Evolutionary conservation across 1,284 basidiomycete species (phyloP), one percentile per base, ranked within the genome.

Genomic region (Ceratobasidium sp.): DNA sequence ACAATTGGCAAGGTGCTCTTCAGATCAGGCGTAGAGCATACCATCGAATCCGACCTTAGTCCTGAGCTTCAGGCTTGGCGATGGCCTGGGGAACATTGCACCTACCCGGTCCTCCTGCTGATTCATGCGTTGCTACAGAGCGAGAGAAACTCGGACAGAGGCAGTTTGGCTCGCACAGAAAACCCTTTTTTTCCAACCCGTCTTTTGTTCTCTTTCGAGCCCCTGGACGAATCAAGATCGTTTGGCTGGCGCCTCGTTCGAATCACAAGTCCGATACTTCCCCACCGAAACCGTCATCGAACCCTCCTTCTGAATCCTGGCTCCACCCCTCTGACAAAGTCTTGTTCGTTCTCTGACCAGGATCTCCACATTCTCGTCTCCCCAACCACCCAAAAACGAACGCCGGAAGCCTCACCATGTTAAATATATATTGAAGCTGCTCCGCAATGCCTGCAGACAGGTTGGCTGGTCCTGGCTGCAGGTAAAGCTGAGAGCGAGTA

Each of bases 21-120:
- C 65, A 82, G 86, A 67, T 89, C 90, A 67, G 94, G 94, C 1
- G 80, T 87, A 43, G 89, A 93, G 76, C 89, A 90, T 77, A 90
- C 89, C 0, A 89, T 94, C 76, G n/a, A 86, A 90, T n/a, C 81
- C 96, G 0, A 94, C 94, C 0, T 96, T 95, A 79, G 84, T 89
- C 62, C 89, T 95, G 3, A 85, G 89, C n/a, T n/a, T n/a, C n/a
- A n/a, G n/a, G n/a, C n/a, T n/a, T n/a, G n/a, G n/a, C n/a, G 23
- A 85, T 83, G 71, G 92, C 90, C 0, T 96, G 93, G 92, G 86
- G n/a, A n/a, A 93, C 0, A 81, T 94, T 5, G 84, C 84, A 72
- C 90, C 90, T 1, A 87, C 90, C 74, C 92, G 93, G 1, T 84
- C n/a, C n/a, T n/a, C n/a, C n/a, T 93, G 23, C 83, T 93, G 79